Evolutionary conservation across 257 asterid species (phyloP).

Genomic region (Solanum rostratum): DNA sequence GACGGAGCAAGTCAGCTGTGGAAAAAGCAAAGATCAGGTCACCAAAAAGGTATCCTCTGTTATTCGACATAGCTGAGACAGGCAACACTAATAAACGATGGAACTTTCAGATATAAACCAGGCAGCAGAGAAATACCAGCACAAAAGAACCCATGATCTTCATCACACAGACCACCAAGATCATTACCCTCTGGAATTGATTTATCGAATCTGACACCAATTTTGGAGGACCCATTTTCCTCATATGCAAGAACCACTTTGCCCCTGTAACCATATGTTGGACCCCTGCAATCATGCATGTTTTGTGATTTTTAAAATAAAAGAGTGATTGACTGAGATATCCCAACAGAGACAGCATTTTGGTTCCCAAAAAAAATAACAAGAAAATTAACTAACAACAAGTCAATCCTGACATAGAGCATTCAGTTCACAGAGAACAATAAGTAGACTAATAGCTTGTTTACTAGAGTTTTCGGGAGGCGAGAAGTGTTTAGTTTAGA

Average conservation of each 20-base stretch:
- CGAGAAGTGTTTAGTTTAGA: too few relatives aligned
- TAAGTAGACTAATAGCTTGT: not conserved
- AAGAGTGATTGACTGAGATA: not conserved
- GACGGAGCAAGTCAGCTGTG: constrained; percentile 74
- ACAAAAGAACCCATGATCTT: constrained; percentile 1
- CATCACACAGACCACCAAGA: constrained; percentile 5
- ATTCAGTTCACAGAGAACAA: not conserved
- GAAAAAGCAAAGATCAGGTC: constrained; percentile 4
- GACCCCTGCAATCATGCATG: constrained; percentile 48
- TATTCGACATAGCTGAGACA: not conserved
- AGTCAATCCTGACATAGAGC: not conserved
- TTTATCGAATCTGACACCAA: not conserved
- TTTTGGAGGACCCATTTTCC: constrained; percentile 49
- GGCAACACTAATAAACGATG: not conserved
- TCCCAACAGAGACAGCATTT: not conserved
- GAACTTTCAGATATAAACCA: not conserved
- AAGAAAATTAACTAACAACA: not conserved
- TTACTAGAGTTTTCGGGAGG: too few relatives aligned
- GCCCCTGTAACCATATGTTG: constrained; percentile 59
- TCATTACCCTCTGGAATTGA: not conserved
- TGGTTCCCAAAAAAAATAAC: not conserved
- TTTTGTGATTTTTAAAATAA: not conserved
- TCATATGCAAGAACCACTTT: constrained; percentile 83
- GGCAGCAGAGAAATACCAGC: not conserved
- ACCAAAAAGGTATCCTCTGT: not conserved